Evolutionary conservation across 1,284 basidiomycete genomes (phyloP).

Genomic region (Leccinum fuscescens): DNA sequence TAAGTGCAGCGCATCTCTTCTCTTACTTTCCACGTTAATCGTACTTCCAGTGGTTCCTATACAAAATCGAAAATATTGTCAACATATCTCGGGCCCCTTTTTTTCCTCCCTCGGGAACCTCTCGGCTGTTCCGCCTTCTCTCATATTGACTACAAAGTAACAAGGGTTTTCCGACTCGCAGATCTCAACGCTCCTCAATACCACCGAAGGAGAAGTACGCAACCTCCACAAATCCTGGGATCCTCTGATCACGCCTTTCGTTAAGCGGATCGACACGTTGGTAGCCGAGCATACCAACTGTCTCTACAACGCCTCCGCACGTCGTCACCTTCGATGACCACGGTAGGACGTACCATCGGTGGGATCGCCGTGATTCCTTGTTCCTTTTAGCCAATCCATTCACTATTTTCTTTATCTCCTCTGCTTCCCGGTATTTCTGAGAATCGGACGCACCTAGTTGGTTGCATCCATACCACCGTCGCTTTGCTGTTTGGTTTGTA

Average conservation of each 20-base stretch:
- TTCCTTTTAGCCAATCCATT: conserved; percentile 5
- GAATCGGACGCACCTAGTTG: conserved; percentile 5
- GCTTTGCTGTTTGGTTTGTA: conserved; percentile 29
- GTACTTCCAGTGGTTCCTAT: conserved; percentile 82
- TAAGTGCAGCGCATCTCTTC: conserved; percentile 25
- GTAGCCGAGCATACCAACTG: conserved; percentile 99
- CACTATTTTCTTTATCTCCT: background rate
- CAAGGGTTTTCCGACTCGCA: conserved; percentile 96
- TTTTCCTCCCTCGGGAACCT: conserved; percentile 70
- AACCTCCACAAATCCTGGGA: conserved; percentile 82
- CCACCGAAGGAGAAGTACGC: conserved; percentile 78
- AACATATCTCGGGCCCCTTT: conserved; percentile 64
- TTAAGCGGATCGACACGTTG: conserved; percentile 99
- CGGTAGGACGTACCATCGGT: conserved; percentile 43
- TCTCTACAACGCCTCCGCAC: conserved; percentile 95
- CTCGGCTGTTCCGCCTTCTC: conserved; percentile 61
- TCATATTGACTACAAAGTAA: conserved; percentile 82
- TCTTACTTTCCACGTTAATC: background rate
- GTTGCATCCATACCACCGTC: conserved; percentile 19
- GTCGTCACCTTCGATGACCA: conserved; percentile 94
- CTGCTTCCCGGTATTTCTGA: conserved; percentile 20
- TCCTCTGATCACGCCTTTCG: conserved; percentile 82
- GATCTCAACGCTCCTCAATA: conserved; percentile 75
- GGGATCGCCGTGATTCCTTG: conserved; percentile 11
- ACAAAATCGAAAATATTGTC: conserved; percentile 98